phyloP scores from a whole-genome alignment of 1,284 basidiomycete genomes.

The Ceratobasidium sp. region DNA sequence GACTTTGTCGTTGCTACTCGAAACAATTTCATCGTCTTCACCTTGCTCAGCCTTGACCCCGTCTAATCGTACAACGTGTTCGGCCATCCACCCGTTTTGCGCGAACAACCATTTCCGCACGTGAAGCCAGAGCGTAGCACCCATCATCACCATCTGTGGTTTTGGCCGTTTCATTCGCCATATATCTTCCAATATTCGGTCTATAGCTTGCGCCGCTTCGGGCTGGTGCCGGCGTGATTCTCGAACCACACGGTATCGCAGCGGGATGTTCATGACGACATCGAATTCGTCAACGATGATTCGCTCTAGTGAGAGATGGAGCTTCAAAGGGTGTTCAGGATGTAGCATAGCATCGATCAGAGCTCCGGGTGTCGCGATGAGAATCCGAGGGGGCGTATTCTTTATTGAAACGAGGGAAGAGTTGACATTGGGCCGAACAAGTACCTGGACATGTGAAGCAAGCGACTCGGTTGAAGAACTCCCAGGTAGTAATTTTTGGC shows the following conservation, averaged over 20 bases:
- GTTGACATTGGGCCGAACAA: conserved; percentile 37
- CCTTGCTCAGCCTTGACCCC: conserved; percentile 9
- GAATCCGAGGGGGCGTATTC: conserved; percentile 68
- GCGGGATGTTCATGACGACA: conserved; percentile 69
- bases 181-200: conserved; percentile 41
- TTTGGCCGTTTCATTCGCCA: conserved; percentile 29
- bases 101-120: conserved; percentile 66
- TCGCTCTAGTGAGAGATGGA: conserved; percentile 56
- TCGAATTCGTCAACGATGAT: conserved; percentile 82
- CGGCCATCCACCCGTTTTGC: conserved; percentile 50
- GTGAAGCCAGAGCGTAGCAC: conserved; percentile 73
- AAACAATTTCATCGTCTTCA: neutral
- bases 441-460: conserved; percentile 51
- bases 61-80: conserved; percentile 52
- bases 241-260: conserved; percentile 26
- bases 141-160: conserved; percentile 72
- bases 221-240: neutral
- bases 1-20: conserved; percentile 52
- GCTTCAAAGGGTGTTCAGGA: conserved; percentile 62
- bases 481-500: conserved; percentile 64
- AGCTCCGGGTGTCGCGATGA: conserved; percentile 79
- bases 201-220: conserved; percentile 34
- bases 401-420: conserved; percentile 54
- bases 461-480: conserved; percentile 51
- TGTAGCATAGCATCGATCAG: conserved; percentile 68